Conservation (phyloP, 2,329 filamentous ascomycete species). For the Fusarium tjaetaba region DNA sequence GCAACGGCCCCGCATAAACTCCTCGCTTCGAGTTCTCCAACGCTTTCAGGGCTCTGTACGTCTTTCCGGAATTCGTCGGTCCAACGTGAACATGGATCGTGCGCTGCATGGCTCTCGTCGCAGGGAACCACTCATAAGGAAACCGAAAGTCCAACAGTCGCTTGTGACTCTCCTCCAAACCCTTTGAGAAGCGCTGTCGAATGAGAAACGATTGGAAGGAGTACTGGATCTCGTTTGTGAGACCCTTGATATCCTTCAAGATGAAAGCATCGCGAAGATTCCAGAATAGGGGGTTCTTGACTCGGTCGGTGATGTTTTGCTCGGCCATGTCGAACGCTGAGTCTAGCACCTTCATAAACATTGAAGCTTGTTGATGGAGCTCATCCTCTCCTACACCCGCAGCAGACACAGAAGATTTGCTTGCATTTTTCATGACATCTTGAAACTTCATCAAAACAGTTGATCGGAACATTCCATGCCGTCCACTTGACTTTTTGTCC, state of each 20-base stretch:
- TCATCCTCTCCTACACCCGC: slow-evolving; percentile 50
- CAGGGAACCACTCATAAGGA: slow-evolving; percentile 92
- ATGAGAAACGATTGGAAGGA: slow-evolving; percentile 74
- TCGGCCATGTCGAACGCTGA: slow-evolving; percentile 58
- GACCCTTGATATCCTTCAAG: slow-evolving; percentile 57
- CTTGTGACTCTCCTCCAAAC: slow-evolving; percentile 67
- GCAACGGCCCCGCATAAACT: slow-evolving; percentile 89
- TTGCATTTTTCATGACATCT: slow-evolving; percentile 45
- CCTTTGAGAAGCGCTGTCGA: slow-evolving; percentile 64
- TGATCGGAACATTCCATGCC: slow-evolving; percentile 48
- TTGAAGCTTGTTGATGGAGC: slow-evolving; percentile 55
- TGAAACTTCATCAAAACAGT: slow-evolving; percentile 52
- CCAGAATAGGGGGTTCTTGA: slow-evolving; percentile 65
- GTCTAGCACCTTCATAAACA: slow-evolving; percentile 58
- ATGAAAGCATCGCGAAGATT: slow-evolving; percentile 70
- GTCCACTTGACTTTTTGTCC: slow-evolving; percentile 39
- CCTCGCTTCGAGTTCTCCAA: slow-evolving; percentile 80
- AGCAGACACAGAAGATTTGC: slow-evolving; percentile 35
- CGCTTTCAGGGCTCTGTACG: slow-evolving; percentile 89
- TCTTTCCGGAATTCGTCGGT: slow-evolving; percentile 98
- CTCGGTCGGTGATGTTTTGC: slow-evolving; percentile 49
- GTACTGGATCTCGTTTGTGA: slow-evolving; percentile 70
- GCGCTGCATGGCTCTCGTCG: slow-evolving; percentile 80
- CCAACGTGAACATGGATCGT: slow-evolving; percentile 93
- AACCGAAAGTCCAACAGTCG: slow-evolving; percentile 84